Percentiles rank a stretch among this genome's conserved stretches.
Conservation (phyloP, 768 basidiomycete species). For the Pleurotus sapidus region DNA sequence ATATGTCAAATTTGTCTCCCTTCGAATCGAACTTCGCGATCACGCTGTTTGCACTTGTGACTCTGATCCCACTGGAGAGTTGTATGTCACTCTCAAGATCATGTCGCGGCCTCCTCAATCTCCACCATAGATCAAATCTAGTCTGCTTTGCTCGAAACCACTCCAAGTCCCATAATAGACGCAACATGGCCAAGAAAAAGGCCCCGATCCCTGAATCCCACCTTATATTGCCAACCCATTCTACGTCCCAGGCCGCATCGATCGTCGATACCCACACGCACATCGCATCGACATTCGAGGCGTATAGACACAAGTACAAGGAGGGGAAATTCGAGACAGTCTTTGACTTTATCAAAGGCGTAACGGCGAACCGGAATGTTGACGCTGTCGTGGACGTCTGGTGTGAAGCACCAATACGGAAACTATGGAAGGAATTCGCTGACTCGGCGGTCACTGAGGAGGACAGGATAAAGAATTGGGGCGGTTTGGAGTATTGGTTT, state of each 20-base stretch:
- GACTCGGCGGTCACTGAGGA: slow-evolving; percentile 59
- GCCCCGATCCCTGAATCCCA: slow-evolving; percentile 32
- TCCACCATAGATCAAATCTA: not conserved
- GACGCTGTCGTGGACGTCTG: slow-evolving; percentile 80
- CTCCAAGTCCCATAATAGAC: not conserved
- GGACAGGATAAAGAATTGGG: slow-evolving; percentile 54
- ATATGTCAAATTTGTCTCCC: no score
- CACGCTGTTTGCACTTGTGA: no score
- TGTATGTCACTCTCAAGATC: not conserved
- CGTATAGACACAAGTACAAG: slow-evolving; percentile 63
- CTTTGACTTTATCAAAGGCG: slow-evolving; percentile 64
- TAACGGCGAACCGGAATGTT: slow-evolving; percentile 58
- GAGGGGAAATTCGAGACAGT: slow-evolving; percentile 50
- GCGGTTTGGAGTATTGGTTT: slow-evolving; percentile 76
- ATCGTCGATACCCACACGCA: slow-evolving; percentile 89
- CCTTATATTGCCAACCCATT: slow-evolving; percentile 34
- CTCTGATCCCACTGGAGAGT: no score
- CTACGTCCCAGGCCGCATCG: slow-evolving; percentile 26
- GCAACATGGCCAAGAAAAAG: slow-evolving; percentile 37
- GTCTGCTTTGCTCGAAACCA: no score
- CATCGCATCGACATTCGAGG: slow-evolving; percentile 67
- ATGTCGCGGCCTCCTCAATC: slow-evolving; percentile 1
- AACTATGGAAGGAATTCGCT: slow-evolving; percentile 67
- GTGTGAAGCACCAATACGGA: slow-evolving; percentile 77
- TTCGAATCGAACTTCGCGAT: no score